Evolutionary conservation across 345 rosid species (phyloP).

Genomic region (Crucihimalaya himalaica): DNA sequence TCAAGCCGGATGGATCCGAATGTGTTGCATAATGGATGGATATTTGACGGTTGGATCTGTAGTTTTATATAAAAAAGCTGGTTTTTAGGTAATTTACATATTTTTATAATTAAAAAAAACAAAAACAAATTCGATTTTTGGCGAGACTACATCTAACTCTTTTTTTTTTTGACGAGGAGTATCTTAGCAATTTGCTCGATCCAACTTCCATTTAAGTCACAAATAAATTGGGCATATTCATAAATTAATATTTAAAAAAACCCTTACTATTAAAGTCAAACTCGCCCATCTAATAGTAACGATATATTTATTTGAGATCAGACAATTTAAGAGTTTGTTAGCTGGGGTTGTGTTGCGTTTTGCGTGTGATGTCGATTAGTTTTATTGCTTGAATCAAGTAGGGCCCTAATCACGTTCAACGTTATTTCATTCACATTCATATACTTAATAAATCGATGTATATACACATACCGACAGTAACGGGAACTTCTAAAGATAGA

Average conservation of each 20-base stretch:
- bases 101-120: too few relatives aligned
- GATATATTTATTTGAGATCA: conserved; percentile 7
- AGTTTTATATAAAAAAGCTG: too few relatives aligned
- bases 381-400: conserved; percentile 33
- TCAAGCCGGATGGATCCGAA: too few relatives aligned
- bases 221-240: background rate
- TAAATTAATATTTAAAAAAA: background rate
- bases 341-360: conserved; percentile 22
- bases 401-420: conserved; percentile 39
- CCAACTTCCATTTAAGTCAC: too few relatives aligned
- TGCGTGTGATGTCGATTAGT: conserved; percentile 32
- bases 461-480: background rate
- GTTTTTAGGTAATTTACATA: too few relatives aligned
- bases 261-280: background rate
- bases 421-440: conserved; percentile 29
- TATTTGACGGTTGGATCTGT: too few relatives aligned
- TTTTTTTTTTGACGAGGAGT: too few relatives aligned
- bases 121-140: too few relatives aligned
- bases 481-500: background rate
- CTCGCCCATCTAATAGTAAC: background rate
- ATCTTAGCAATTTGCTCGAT: too few relatives aligned
- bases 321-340: conserved; percentile 23
- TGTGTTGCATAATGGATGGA: too few relatives aligned
- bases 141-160: too few relatives aligned
- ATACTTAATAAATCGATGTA: background rate